Evolutionary conservation across 108 stramenopile species (phyloP).

Genomic region (Bacterosira constricta): DNA sequence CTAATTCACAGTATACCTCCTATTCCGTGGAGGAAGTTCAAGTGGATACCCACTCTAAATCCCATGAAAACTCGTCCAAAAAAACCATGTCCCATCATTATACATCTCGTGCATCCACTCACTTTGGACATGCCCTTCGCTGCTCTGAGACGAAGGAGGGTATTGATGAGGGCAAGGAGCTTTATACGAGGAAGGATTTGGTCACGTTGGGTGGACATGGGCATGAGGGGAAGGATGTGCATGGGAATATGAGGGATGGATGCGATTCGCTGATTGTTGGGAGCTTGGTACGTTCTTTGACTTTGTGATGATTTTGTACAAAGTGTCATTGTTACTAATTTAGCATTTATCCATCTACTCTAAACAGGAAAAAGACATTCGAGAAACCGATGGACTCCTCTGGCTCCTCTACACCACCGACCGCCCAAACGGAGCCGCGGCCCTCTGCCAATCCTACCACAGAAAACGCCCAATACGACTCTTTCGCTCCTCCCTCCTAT

Average conservation of each 20-base stretch:
- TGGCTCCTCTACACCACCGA: slow-evolving; percentile 50
- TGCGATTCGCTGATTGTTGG: slow-evolving; percentile 60
- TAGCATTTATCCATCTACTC: not conserved
- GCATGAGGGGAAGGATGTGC: slow-evolving; percentile 51
- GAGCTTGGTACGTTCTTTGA: slow-evolving; percentile 35
- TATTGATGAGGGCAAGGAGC: slow-evolving; percentile 52
- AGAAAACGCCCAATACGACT: slow-evolving; percentile 52
- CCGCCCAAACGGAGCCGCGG: slow-evolving; percentile 51
- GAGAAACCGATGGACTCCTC: slow-evolving; percentile 48
- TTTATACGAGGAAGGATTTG: slow-evolving; percentile 48
- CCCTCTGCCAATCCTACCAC: slow-evolving; percentile 41
- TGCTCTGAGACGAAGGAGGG: too few relatives aligned
- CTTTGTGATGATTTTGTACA: not conserved
- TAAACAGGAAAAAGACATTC: slow-evolving; percentile 43
- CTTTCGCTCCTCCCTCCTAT: slow-evolving; percentile 49
- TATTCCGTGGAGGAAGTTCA: slow-evolving; percentile 21
- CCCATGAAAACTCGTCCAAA: not conserved
- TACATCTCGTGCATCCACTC: slow-evolving; percentile 1
- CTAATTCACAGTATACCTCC: not conserved
- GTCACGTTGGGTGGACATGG: slow-evolving; percentile 36
- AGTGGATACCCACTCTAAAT: slow-evolving; percentile 1
- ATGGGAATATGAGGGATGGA: slow-evolving; percentile 55
- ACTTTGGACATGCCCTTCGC: slow-evolving; percentile 45
- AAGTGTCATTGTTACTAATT: not conserved
- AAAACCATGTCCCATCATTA: not conserved